Base-by-base conservation (phyloP, 108 stramenopile genomes). In the Fragilariopsis cylindrus region DNA sequence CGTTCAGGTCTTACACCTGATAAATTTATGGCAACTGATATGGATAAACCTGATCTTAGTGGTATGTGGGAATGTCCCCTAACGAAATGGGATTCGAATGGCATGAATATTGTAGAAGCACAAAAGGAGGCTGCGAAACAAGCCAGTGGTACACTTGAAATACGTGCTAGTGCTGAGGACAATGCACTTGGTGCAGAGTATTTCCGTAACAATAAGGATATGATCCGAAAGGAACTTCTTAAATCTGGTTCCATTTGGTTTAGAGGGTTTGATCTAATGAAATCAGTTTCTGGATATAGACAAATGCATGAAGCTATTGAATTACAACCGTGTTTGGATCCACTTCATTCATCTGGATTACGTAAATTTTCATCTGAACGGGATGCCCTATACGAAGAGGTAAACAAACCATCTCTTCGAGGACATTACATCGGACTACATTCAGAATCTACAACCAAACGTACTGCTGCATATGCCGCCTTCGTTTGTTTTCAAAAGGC, bases 401-500 rank as follows among this genome's bases (percentile, higher is more conserved):
- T 96, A 60, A 96, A 96, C 85, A 96, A 96, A 73, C 91, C 91
- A 8, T 89, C 87, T 44, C 81, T 96, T 1, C 82, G 92, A 4
- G 77, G 78, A 55, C 95, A 96, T 69, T 96, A 94, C 83, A 96
- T 96, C 74, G 95, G 95, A 41, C 84, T 96, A 40, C 95, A 96
- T 80, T 83, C 71, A 65, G 95, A 96, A 70, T 91, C 90, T 47
- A 96, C 95, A 49, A 83, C 92, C 60, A 96, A 96, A 72, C 86
- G 92, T n/a, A 96, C 95, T 5, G 95, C 95, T 8, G 92, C 92
- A 15, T 94, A 92, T 70, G 95, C 92, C 8, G 90, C 91, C 52
- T 96, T 96, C 75, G 95, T 96, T 7, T 96, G 95, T 81, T 94
- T 96, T 76, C 88, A 96, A 87, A 82, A 83, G 55, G 95, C 95